Percentiles rank a stretch among this genome's conserved stretches.
Evolutionary conservation across 768 basidiomycete species (phyloP).

Genomic region (Daedaleopsis sinensis): DNA sequence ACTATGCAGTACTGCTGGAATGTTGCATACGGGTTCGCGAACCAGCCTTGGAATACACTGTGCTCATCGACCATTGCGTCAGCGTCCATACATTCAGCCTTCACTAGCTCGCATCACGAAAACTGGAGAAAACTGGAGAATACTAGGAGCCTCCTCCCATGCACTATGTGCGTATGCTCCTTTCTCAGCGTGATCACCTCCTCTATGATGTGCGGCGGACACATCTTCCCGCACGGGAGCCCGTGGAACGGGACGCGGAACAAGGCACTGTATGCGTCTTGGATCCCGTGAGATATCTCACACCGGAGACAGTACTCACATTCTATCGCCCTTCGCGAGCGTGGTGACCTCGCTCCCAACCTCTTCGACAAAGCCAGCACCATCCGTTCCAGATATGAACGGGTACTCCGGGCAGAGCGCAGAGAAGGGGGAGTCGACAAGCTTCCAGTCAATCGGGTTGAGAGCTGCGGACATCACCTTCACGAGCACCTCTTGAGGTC

Average conservation of each 20-base stretch:
- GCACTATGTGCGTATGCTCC: too few species aligned
- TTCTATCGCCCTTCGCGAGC: constrained; percentile 37
- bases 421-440: constrained; percentile 22
- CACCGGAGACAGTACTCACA: constrained; percentile 21
- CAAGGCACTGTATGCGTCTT: not conserved
- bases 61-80: constrained; percentile 8
- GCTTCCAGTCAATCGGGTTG: constrained; percentile 41
- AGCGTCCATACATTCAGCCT: constrained; percentile 4
- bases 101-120: too few species aligned
- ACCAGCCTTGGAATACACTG: constrained; percentile 29
- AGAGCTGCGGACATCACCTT: constrained; percentile 33
- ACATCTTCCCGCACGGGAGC: not conserved
- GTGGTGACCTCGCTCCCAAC: constrained; percentile 37
- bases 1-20: constrained; percentile 25
- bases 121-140: too few species aligned
- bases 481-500: constrained; percentile 31
- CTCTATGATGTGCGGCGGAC: too few species aligned
- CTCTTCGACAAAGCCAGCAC: constrained; percentile 24
- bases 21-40: constrained; percentile 9
- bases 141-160: too few species aligned
- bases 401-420: constrained; percentile 7
- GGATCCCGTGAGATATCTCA: not conserved
- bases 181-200: too few species aligned
- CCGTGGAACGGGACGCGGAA: not conserved
- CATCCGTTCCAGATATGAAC: constrained; percentile 22